Evolutionary conservation across 768 basidiomycete species (phyloP).

Genomic region (Lactarius psammicola): DNA sequence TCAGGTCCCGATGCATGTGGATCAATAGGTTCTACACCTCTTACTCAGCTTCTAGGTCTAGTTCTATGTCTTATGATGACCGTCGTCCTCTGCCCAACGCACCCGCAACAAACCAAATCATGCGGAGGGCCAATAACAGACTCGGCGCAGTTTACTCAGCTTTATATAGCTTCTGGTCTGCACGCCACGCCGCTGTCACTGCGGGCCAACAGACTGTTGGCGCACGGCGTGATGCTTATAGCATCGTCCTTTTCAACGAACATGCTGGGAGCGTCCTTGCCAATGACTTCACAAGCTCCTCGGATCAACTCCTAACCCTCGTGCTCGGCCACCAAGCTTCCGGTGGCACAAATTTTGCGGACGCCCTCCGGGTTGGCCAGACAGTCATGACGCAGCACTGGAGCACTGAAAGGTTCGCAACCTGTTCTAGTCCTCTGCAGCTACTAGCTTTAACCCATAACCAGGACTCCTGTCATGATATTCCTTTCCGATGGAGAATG

Average conservation of each 20-base stretch:
- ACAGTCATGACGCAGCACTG: constrained; percentile 45
- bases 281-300: constrained; percentile 49
- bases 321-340: constrained; percentile 38
- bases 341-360: constrained; percentile 47
- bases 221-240: constrained; percentile 53
- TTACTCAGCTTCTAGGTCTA: constrained; percentile 41
- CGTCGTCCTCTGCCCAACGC: constrained; percentile 45
- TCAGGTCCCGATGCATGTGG: not conserved
- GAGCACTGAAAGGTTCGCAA: constrained; percentile 48
- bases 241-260: constrained; percentile 48
- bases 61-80: constrained; percentile 48
- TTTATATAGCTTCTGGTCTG: constrained; percentile 54
- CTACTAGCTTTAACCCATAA: constrained; percentile 19
- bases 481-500: constrained; percentile 61
- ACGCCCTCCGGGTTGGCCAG: constrained; percentile 42
- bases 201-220: constrained; percentile 30
- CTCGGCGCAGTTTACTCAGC: constrained; percentile 61
- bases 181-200: constrained; percentile 44
- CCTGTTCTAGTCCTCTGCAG: not conserved
- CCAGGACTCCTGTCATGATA: constrained; percentile 50
- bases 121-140: constrained; percentile 42
- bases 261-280: constrained; percentile 31
- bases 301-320: constrained; percentile 43
- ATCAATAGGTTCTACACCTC: not conserved
- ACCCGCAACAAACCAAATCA: constrained; percentile 42